Conservation (phyloP, 129 eudicot species). For the Flaveria robusta region DNA sequence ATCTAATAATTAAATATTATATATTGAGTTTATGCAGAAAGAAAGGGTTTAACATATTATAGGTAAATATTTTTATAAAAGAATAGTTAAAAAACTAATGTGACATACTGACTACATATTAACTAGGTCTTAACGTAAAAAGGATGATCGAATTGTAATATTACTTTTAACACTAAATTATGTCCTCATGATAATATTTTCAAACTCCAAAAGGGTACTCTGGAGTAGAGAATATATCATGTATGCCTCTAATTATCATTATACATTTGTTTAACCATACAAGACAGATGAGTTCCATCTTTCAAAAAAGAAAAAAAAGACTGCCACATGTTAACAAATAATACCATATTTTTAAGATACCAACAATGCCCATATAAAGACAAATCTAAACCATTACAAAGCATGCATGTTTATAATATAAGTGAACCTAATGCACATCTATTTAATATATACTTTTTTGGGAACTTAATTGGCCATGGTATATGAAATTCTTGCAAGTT, state of each 20-base stretch:
- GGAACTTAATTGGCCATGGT: conserved; percentile 24
- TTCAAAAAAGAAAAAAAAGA: neutral
- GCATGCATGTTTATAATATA: conserved; percentile 19
- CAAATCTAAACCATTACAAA: conserved; percentile 31
- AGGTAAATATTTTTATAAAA: too few species aligned
- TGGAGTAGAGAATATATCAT: neutral
- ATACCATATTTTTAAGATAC: conserved; percentile 30
- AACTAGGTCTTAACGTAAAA: too few species aligned
- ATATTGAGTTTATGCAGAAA: too few species aligned
- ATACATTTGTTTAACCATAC: conserved; percentile 10
- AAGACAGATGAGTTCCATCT: conserved; percentile 36
- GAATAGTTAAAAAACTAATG: too few species aligned
- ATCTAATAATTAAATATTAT: too few species aligned
- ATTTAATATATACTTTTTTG: conserved; percentile 19
- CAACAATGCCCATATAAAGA: conserved; percentile 32
- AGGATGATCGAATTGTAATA: too few species aligned
- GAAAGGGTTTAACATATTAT: too few species aligned
- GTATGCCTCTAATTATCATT: conserved; percentile 28
- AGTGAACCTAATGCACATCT: conserved; percentile 19
- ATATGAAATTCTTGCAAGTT: conserved; percentile 16
- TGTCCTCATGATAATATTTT: too few species aligned
- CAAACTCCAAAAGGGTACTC: too few species aligned
- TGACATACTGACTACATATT: too few species aligned
- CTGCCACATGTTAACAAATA: conserved; percentile 36
- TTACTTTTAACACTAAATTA: neutral